A percentile compares a stretch with the other conserved stretches of the same genome.
Evolutionary conservation across 225 moss, liverwort and hornwort species (phyloP).

Genomic region (Rhytidiadelphus loreus): DNA sequence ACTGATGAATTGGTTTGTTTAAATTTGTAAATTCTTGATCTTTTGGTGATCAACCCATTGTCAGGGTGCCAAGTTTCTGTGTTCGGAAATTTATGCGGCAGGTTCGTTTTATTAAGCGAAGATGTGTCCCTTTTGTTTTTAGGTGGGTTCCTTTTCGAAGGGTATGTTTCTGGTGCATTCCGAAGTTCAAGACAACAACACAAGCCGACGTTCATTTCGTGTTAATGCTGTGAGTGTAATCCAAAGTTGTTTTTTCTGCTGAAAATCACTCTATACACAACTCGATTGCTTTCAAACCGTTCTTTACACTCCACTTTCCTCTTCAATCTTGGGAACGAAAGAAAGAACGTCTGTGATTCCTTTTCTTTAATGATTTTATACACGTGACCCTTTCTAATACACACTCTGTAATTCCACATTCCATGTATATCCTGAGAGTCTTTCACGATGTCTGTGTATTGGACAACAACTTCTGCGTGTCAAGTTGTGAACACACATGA

Average conservation of each 20-base stretch:
- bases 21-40: not conserved
- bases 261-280: not conserved
- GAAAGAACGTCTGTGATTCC: not conserved
- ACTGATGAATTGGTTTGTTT: not conserved
- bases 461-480: not conserved
- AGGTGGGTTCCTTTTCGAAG: conserved; percentile 84
- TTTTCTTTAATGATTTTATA: not conserved
- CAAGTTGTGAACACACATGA: not conserved
- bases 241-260: not conserved
- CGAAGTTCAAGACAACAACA: conserved; percentile 55
- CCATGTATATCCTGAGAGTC: no score
- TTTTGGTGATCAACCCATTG: not conserved
- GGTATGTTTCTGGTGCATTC: conserved; percentile 86
- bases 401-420: no score
- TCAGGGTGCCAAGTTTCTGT: not conserved
- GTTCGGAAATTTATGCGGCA: not conserved
- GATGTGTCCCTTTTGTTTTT: not conserved
- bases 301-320: not conserved
- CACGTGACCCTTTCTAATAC: not conserved
- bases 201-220: conserved; percentile 79
- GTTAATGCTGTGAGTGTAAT: conserved; percentile 76
- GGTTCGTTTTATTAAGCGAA: not conserved
- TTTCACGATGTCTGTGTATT: not conserved
- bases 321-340: not conserved
- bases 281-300: not conserved